Evolutionary conservation across 23 red algal species (phyloP).

Genomic region (Cyanidioschyzon merolae): DNA sequence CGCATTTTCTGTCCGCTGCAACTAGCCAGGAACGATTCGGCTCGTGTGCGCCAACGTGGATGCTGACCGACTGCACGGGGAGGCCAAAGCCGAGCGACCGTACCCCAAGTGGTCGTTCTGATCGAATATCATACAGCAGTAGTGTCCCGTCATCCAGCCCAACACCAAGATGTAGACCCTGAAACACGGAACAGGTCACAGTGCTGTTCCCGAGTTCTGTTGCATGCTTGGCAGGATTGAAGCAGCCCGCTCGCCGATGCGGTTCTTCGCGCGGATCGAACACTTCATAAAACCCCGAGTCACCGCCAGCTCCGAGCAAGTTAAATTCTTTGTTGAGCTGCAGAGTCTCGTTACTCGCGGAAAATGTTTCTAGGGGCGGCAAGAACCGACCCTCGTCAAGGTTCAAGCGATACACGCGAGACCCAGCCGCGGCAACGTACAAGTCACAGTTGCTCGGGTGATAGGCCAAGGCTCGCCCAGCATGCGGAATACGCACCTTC

Average conservation of each 20-base stretch:
- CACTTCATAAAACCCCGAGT: constrained; percentile 50
- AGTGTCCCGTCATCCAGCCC: constrained; percentile 48
- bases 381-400: constrained; percentile 82
- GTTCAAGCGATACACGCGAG: constrained; percentile 81
- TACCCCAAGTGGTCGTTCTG: constrained; percentile 21
- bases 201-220: constrained; percentile 26
- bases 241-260: neutral
- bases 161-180: constrained; percentile 1
- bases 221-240: neutral
- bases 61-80: constrained; percentile 34
- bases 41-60: constrained; percentile 29
- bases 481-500: constrained; percentile 55
- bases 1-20: constrained; percentile 53
- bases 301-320: constrained; percentile 66
- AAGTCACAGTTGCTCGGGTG: constrained; percentile 56
- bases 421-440: constrained; percentile 53
- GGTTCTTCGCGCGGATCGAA: constrained; percentile 55
- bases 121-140: constrained; percentile 76
- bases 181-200: constrained; percentile 23
- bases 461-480: constrained; percentile 61
- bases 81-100: constrained; percentile 37
- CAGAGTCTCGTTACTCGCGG: constrained; percentile 55
- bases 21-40: constrained; percentile 24
- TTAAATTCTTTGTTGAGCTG: constrained; percentile 47
- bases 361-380: constrained; percentile 44